Base-by-base conservation (phyloP, 257 asterid species). In the Solanum ossicruentum region DNA sequence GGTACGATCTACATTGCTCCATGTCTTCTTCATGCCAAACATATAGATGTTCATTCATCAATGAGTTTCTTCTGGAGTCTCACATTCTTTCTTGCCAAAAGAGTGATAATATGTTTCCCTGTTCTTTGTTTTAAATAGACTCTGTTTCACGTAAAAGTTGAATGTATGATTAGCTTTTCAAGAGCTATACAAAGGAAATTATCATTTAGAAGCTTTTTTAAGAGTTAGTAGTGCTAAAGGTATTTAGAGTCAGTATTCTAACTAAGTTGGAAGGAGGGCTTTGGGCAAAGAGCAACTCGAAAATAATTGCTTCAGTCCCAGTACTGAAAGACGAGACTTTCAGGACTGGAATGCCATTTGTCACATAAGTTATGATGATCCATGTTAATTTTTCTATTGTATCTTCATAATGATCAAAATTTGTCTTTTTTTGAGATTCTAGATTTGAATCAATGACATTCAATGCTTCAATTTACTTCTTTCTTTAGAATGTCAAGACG, bases 1-100 rank as follows among this genome's bases (percentile, higher is more conserved):
- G 96, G 98, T 75, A 75, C 89, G 79, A 83, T 45, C 49, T 39
- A 47, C 60, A 16, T 65, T 49, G 58, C 12, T 9, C 9, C 43
- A 43, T 15, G 10, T 66, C 66, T 55, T 77, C 63, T 85, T 12
- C 41, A 49, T 49, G 21, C 60, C 45, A 75, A 49, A 49, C 41
- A 72, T 23, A 39, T 23, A 47, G 60, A 49, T 21, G 16, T 15
- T 77, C 12, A 61, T 56, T 61, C 47, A 26, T 83, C 21, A 23
- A 51, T 10, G 23, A 56, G 23, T 26, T 23, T 66, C 54, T 15
- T 5, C 23, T 84, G 60, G 36, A 49, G 60, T 77, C 10, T 77
- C 61, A 8, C 51, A 16, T 51, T 77, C 45, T 77, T 75, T 77
- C 45, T 77, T 7, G 81, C 61, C 45, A 23, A 75, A 23, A 23